phyloP scores from a whole-genome alignment of 306 rosid species.

The Prosopis cineraria region DNA sequence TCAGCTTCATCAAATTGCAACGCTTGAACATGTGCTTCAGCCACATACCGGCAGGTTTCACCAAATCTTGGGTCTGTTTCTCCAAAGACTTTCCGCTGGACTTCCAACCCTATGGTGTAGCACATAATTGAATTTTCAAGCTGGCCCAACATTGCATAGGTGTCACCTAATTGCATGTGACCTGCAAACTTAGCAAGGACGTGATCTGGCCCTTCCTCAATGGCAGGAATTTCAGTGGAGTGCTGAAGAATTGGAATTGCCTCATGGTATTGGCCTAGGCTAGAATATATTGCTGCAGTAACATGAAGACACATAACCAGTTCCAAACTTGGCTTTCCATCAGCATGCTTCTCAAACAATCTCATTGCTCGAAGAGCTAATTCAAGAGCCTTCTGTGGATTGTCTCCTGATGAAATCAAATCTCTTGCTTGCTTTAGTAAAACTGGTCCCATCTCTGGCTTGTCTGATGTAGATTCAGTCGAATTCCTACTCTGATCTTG shows the following conservation, averaged over 20 bases:
- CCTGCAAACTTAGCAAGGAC: conserved; percentile 90
- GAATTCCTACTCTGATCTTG: conserved; percentile 38
- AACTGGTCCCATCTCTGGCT: conserved; percentile 66
- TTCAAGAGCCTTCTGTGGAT: conserved; percentile 71
- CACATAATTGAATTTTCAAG: conserved; percentile 79
- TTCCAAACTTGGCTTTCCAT: conserved; percentile 72
- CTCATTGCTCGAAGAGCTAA: conserved; percentile 74
- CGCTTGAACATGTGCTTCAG: conserved; percentile 95
- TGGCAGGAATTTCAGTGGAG: conserved; percentile 67
- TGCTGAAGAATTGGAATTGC: conserved; percentile 77
- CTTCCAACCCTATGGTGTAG: conserved; percentile 78
- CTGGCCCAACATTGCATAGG: conserved; percentile 84
- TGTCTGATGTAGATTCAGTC: conserved; percentile 41
- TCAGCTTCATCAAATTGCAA: conserved; percentile 81
- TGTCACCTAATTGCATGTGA: conserved; percentile 95
- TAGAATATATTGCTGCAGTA: conserved; percentile 79
- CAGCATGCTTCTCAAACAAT: conserved; percentile 56
- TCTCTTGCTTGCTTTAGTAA: conserved; percentile 89
- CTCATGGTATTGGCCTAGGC: conserved; percentile 64
- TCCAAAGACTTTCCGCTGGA: conserved; percentile 78
- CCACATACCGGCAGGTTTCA: conserved; percentile 87
- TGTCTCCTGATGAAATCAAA: conserved; percentile 68
- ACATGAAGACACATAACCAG: conserved; percentile 91
- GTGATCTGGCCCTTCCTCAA: conserved; percentile 69
- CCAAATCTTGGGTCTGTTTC: conserved; percentile 83